Evolutionary conservation across 257 asterid species (phyloP).

Genomic region (Solanum etuberosum): DNA sequence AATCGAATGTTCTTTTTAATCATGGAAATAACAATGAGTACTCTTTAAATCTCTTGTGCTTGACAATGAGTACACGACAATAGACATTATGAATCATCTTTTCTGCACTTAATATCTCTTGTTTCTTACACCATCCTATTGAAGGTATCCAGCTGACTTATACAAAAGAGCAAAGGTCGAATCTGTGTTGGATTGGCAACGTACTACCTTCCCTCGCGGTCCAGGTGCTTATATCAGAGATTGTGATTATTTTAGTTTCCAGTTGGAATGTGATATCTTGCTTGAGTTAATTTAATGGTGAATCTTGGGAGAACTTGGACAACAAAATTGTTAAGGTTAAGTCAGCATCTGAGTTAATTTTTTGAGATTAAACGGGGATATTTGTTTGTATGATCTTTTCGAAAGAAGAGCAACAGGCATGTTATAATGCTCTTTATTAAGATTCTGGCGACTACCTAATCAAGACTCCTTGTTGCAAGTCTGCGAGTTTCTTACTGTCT

Average conservation of each 20-base stretch:
- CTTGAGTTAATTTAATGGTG: neutral
- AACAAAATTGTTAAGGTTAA: neutral
- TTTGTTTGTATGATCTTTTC: neutral
- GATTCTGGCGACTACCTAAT: neutral
- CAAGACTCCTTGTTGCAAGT: neutral
- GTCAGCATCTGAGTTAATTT: neutral
- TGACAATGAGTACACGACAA: neutral
- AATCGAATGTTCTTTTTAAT: neutral
- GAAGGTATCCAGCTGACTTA: slow-evolving; percentile 82
- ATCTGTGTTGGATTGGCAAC: slow-evolving; percentile 92
- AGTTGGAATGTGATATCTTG: neutral
- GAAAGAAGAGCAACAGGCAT: neutral
- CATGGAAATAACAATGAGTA: neutral
- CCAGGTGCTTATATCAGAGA: slow-evolving; percentile 40
- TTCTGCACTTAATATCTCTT: neutral
- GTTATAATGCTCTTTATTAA: neutral
- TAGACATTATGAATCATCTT: neutral
- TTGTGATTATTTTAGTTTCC: neutral
- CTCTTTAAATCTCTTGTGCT: neutral
- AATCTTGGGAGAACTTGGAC: neutral
- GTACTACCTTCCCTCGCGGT: slow-evolving; percentile 62
- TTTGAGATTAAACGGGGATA: neutral
- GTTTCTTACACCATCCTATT: neutral
- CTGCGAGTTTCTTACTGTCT: neutral
- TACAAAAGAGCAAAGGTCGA: slow-evolving; percentile 67